Percentiles rank a stretch among this genome's conserved stretches.
Evolutionary conservation across 2,329 filamentous ascomycete species (phyloP).

Genomic region (Sclerotinia sclerotiorum): DNA sequence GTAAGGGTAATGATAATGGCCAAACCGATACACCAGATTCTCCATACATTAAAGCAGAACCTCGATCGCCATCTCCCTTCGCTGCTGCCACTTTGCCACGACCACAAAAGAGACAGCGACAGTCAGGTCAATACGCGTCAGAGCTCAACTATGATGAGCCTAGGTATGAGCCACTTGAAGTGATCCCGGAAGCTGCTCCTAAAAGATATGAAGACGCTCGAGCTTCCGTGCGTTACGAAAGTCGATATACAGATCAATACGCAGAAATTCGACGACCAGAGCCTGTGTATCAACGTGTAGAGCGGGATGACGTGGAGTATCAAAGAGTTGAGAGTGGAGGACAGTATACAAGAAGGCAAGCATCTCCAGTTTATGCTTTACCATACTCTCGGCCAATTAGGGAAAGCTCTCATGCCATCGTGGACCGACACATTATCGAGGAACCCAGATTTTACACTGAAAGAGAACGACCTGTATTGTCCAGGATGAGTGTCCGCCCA

Average conservation of each 20-base stretch:
- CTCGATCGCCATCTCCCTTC: conserved; percentile 62
- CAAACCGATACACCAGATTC: conserved; percentile 46
- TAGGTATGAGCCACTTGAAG: conserved; percentile 44
- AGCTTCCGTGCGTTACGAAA: conserved; percentile 30
- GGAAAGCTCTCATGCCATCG: conserved; percentile 34
- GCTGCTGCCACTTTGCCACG: conserved; percentile 53
- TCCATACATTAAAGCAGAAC: conserved; percentile 63
- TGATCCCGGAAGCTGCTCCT: conserved; percentile 27
- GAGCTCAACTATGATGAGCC: conserved; percentile 49
- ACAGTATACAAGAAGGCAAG: conserved; percentile 32
- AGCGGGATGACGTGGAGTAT: conserved; percentile 36
- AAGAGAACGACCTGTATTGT: conserved; percentile 36
- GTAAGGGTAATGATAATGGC: conserved; percentile 46
- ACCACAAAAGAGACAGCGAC: conserved; percentile 57
- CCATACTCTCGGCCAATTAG: conserved; percentile 36
- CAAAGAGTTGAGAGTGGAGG: conserved; percentile 28
- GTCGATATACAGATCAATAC: conserved; percentile 32
- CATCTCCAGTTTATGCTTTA: conserved; percentile 36
- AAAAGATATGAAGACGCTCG: conserved; percentile 32
- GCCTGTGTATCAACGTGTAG: conserved; percentile 34
- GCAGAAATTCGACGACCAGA: conserved; percentile 33
- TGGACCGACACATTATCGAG: conserved; percentile 36
- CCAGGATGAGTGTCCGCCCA: conserved; percentile 51
- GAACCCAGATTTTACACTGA: conserved; percentile 48
- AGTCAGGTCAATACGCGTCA: conserved; percentile 46